A percentile compares a stretch with the other conserved stretches of the same genome.
phyloP scores from a whole-genome alignment of 1,284 basidiomycete genomes.

The Vanrija humicola region DNA sequence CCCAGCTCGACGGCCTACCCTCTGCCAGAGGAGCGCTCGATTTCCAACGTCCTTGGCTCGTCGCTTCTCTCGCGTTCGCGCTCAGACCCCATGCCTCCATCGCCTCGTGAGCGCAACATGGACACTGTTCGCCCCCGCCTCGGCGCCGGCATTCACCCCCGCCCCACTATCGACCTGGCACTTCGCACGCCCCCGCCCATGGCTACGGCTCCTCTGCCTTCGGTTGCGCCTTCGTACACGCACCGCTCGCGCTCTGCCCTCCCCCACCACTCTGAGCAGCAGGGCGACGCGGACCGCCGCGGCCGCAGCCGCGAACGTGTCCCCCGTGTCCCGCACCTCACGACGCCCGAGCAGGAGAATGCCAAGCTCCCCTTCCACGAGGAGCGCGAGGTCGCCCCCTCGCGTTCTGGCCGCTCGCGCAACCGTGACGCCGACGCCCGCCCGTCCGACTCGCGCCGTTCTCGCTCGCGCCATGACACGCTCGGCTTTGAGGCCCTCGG shows the following conservation, averaged over 20 bases:
- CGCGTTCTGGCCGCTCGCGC: constrained; percentile 22
- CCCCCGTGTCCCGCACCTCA: constrained; percentile 17
- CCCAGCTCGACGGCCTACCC: constrained; percentile 10
- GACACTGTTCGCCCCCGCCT: not conserved
- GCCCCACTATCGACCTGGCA: no score
- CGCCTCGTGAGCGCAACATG: constrained; percentile 7
- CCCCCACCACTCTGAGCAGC: not conserved
- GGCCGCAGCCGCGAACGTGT: constrained; percentile 37
- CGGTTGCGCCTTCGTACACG: not conserved
- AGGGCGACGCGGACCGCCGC: constrained; percentile 11
- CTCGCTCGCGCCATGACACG: constrained; percentile 3
- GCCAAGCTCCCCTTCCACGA: constrained; percentile 29
- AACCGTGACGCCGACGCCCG: constrained; percentile 18
- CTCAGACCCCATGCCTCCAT: constrained; percentile 34
- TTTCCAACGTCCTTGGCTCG: constrained; percentile 14
- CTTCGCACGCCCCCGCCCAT: no score
- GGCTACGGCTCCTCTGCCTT: not conserved
- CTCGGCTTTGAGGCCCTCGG: not conserved
- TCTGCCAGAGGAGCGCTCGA: constrained; percentile 11
- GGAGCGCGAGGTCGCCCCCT: constrained; percentile 40
- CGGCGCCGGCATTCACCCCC: not conserved
- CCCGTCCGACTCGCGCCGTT: constrained; percentile 5
- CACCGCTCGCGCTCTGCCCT: constrained; percentile 2
- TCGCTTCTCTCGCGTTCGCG: constrained; percentile 39
- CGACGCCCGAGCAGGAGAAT: constrained; percentile 9